phyloP scores from a whole-genome alignment of 2,329 filamentous ascomycete species.

The Didymella keratinophila region DNA sequence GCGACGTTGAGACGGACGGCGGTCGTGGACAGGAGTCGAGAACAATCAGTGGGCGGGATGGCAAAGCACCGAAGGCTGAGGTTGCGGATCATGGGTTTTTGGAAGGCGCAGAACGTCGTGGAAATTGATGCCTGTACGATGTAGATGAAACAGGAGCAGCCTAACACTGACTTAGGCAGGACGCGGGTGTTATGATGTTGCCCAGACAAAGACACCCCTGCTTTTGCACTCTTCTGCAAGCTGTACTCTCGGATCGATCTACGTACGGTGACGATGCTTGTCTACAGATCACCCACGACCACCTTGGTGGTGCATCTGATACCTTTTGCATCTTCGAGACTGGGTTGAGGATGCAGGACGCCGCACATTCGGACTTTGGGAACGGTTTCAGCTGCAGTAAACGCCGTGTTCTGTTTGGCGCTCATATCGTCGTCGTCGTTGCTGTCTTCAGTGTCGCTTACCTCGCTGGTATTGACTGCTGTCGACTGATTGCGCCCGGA shows the following conservation, averaged over 20 bases:
- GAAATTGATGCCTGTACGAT: neutral
- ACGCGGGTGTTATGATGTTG: neutral
- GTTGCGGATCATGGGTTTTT: neutral
- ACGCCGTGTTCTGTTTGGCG: too few species aligned
- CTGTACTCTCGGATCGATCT: neutral
- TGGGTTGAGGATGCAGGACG: too few species aligned
- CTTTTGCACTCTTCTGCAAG: neutral
- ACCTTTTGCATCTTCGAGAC: neutral
- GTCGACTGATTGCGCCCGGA: too few species aligned
- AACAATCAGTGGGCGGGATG: neutral
- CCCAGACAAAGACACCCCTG: neutral
- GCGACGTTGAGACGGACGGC: neutral
- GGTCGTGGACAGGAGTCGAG: neutral
- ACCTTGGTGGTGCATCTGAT: neutral
- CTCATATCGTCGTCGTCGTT: too few species aligned
- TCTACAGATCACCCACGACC: neutral
- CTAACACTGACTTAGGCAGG: neutral
- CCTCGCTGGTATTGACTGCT: too few species aligned
- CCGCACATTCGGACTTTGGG: too few species aligned
- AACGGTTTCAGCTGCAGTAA: too few species aligned
- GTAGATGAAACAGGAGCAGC: neutral
- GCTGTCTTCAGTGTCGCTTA: too few species aligned
- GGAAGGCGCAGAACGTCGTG: neutral
- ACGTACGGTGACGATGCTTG: neutral
- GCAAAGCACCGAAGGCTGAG: neutral